Conservation (phyloP, 2,329 filamentous ascomycete genomes). For the Aspergillus pseudoterreus region DNA sequence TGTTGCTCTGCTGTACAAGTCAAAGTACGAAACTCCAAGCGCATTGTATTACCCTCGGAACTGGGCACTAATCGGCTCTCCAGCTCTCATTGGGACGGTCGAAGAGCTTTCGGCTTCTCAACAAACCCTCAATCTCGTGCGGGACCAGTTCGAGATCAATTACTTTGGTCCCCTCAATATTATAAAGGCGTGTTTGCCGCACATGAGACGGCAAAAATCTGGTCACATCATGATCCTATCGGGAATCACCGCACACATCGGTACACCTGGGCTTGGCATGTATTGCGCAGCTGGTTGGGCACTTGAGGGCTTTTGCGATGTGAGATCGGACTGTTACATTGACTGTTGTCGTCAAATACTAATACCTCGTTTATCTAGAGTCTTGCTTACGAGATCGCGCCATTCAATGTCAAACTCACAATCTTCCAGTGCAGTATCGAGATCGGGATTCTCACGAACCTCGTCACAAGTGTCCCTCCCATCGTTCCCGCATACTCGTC, state of each 20-base stretch:
- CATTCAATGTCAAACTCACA: constrained; percentile 94
- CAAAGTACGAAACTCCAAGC: constrained; percentile 58
- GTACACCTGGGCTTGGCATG: constrained; percentile 84
- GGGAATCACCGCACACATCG: constrained; percentile 86
- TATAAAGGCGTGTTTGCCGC: constrained; percentile 81
- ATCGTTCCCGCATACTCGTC: constrained; percentile 65
- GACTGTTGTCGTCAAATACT: constrained; percentile 1
- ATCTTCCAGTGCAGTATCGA: constrained; percentile 96
- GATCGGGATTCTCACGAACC: constrained; percentile 80
- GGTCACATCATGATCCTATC: constrained; percentile 90
- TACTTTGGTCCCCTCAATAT: constrained; percentile 97
- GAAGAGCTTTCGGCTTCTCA: constrained; percentile 78
- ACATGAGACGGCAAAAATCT: constrained; percentile 72
- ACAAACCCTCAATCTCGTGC: constrained; percentile 71
- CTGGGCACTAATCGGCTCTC: constrained; percentile 7
- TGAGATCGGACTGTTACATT: constrained; percentile 21
- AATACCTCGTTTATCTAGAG: constrained; percentile 43
- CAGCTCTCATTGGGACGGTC: constrained; percentile 82
- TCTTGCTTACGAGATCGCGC: constrained; percentile 90
- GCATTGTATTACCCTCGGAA: background rate
- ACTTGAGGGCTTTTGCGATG: constrained; percentile 92
- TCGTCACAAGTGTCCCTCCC: constrained; percentile 77
- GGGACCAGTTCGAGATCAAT: constrained; percentile 89
- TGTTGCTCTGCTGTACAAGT: constrained; percentile 82
- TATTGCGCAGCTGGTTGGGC: constrained; percentile 94